Conservation (phyloP, 2,329 filamentous ascomycete species). For the Tolypocladium paradoxum region DNA sequence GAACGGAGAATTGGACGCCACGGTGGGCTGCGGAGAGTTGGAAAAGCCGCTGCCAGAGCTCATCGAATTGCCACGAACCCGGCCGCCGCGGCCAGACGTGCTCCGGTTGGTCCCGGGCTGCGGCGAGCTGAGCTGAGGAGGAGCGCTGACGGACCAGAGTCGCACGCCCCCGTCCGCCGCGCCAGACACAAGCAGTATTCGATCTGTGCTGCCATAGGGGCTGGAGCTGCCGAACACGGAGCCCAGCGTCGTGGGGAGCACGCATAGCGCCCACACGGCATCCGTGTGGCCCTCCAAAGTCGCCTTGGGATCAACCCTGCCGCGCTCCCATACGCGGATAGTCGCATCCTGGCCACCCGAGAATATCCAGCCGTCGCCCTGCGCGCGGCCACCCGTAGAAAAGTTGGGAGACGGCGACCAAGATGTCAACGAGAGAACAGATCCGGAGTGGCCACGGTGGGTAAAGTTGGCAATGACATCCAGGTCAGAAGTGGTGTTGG, state of each 20-base stretch:
- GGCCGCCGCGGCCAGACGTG: slow-evolving; percentile 49
- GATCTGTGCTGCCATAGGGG: slow-evolving; percentile 69
- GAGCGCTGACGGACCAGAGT: slow-evolving; percentile 88
- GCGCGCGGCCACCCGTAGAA: slow-evolving; percentile 74
- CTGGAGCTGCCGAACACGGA: slow-evolving; percentile 68
- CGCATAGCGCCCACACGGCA: slow-evolving; percentile 90
- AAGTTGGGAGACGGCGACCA: slow-evolving; percentile 85
- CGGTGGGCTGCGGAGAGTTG: slow-evolving; percentile 78
- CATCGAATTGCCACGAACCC: slow-evolving; percentile 82
- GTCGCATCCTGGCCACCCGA: slow-evolving; percentile 92
- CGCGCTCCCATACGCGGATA: slow-evolving; percentile 90
- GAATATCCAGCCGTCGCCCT: slow-evolving; percentile 96
- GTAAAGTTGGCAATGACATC: slow-evolving; percentile 93
- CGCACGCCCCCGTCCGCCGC: slow-evolving; percentile 85
- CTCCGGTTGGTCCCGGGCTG: slow-evolving; percentile 57
- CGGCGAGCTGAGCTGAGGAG: slow-evolving; percentile 74
- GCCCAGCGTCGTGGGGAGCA: slow-evolving; percentile 74
- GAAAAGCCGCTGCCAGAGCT: slow-evolving; percentile 90
- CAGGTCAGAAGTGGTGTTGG: slow-evolving; percentile 60
- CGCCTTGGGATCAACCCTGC: slow-evolving; percentile 87
- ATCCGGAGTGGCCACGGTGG: slow-evolving; percentile 84
- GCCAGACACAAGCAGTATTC: slow-evolving; percentile 83
- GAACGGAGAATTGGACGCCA: slow-evolving; percentile 78
- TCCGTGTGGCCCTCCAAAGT: slow-evolving; percentile 91
- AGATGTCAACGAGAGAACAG: slow-evolving; percentile 76